Base-by-base conservation (phyloP, 106 monocot genomes). In the Alisma plantagoaquatica region DNA sequence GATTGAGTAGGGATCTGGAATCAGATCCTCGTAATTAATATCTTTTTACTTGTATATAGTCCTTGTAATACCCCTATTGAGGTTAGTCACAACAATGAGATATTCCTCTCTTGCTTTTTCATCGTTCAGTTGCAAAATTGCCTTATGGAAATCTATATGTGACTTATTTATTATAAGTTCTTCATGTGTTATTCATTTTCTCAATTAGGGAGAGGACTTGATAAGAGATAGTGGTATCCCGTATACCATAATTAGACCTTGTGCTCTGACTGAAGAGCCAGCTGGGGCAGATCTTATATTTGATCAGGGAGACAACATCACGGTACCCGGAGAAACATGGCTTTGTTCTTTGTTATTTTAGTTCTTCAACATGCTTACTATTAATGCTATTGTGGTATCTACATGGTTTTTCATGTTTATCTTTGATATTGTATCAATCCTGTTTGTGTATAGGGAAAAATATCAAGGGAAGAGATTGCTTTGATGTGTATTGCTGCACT, bases 241-340 rank as follows among this genome's bases (percentile, higher is more conserved):
- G 17, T 91, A 80, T 49, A n/a, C 90, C 32, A 80, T 91, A 61
- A 33, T 91, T 41, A 77, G 90, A 66, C 90, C 90, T 3, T 91
- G 90, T 72, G 90, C 90, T 15, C 52, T 91, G 63, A 91, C 90
- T 31, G 84, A 91, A 68, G 84, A 91, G 55, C 90, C 90, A 41
- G 83, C 90, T 19, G 90, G 90, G 52, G 80, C 84, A 43, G 84
- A 91, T 58, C 64, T 84, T 51, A 77, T 91, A 61, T 91, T 84
- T 73, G 90, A 91, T 24, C 90, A 91, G 53, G 90, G 90, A 63
- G 90, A 91, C 64, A 84, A 91, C 50, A 84, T 91, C 43, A 91
- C 90, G 77, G 90, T 91, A 76, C 52, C 49, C 4, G 31, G 14
- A 19, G 27, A 35, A 16, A 49, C 2, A 27, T 22, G 24, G 19